Conservation (phyloP, 2,329 filamentous ascomycete genomes). For the Metarhizium robertsii region DNA sequence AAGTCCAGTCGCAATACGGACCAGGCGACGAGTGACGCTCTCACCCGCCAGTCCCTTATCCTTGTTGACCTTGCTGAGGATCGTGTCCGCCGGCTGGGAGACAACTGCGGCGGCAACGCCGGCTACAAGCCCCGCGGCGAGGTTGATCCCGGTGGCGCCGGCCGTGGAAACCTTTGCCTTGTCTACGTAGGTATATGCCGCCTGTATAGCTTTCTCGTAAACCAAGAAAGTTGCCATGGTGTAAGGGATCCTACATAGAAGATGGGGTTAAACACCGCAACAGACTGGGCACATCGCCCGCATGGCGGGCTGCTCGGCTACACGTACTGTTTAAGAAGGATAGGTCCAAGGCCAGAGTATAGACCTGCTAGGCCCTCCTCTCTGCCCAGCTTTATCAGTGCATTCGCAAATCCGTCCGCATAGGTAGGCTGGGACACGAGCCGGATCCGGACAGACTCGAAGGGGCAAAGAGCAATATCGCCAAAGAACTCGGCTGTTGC, state of each 20-base stretch:
- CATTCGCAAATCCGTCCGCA: constrained; percentile 67
- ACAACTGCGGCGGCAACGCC: constrained; percentile 80
- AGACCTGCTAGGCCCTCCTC: constrained; percentile 77
- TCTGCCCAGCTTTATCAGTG: constrained; percentile 75
- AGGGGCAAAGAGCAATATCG: constrained; percentile 79
- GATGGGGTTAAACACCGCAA: neutral
- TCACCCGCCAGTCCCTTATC: constrained; percentile 79
- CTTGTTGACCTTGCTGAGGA: constrained; percentile 96
- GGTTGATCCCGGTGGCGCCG: constrained; percentile 71
- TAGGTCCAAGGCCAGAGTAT: constrained; percentile 86
- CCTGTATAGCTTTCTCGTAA: constrained; percentile 79
- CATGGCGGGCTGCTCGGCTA: neutral
- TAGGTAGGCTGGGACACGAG: constrained; percentile 83
- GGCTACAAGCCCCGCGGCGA: constrained; percentile 44
- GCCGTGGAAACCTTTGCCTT: constrained; percentile 60
- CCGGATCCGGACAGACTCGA: constrained; percentile 89
- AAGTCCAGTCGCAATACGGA: constrained; percentile 84
- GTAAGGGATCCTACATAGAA: constrained; percentile 62
- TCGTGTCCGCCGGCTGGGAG: constrained; percentile 86
- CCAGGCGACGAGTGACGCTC: constrained; percentile 67
- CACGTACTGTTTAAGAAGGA: constrained; percentile 51
- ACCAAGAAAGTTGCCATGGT: constrained; percentile 95
- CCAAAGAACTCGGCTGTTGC: constrained; percentile 59
- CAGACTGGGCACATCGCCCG: too few relatives aligned
- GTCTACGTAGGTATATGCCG: constrained; percentile 54